Percentiles rank a stretch among this genome's conserved stretches.
phyloP scores from a whole-genome alignment of 805 yeast genomes.

The Kuraishia piskuri region DNA sequence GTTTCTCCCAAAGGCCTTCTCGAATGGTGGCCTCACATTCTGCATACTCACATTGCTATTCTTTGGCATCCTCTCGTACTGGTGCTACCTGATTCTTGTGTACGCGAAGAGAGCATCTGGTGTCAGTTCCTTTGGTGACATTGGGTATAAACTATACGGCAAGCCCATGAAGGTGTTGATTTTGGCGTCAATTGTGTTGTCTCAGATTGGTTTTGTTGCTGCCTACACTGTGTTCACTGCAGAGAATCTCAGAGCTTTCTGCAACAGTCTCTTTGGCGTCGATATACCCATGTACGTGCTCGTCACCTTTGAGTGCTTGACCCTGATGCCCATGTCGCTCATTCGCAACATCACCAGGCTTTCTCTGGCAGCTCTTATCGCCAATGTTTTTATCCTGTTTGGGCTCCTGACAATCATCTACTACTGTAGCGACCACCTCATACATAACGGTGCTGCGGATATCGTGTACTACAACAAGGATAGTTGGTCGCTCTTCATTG shows the following conservation, averaged over 20 bases:
- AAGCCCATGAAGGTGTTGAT: constrained; percentile 56
- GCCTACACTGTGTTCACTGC: constrained; percentile 77
- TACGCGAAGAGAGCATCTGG: constrained; percentile 47
- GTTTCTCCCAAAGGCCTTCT: constrained; percentile 61
- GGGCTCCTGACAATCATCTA: constrained; percentile 61
- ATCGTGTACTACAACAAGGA: constrained; percentile 45
- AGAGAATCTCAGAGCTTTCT: constrained; percentile 59
- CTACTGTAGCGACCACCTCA: constrained; percentile 40
- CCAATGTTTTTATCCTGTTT: constrained; percentile 57
- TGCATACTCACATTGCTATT: constrained; percentile 41
- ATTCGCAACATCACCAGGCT: constrained; percentile 70
- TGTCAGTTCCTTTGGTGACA: constrained; percentile 74
- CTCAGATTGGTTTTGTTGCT: constrained; percentile 76
- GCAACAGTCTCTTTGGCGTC: constrained; percentile 36
- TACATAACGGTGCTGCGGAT: constrained; percentile 38
- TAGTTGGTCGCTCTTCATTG: constrained; percentile 65
- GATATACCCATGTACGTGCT: constrained; percentile 32
- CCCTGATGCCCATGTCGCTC: constrained; percentile 62
- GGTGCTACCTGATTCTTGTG: constrained; percentile 67
- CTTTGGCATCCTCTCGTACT: constrained; percentile 65
- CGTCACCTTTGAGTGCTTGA: constrained; percentile 44
- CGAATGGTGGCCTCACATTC: constrained; percentile 64
- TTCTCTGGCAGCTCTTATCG: constrained; percentile 62
- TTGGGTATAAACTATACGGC: constrained; percentile 59
- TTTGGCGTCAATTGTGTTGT: constrained; percentile 51